A percentile compares a stretch with the other conserved stretches of the same genome.
Evolutionary conservation across 768 basidiomycete species (phyloP).

Genomic region (Asterophora parasitica): DNA sequence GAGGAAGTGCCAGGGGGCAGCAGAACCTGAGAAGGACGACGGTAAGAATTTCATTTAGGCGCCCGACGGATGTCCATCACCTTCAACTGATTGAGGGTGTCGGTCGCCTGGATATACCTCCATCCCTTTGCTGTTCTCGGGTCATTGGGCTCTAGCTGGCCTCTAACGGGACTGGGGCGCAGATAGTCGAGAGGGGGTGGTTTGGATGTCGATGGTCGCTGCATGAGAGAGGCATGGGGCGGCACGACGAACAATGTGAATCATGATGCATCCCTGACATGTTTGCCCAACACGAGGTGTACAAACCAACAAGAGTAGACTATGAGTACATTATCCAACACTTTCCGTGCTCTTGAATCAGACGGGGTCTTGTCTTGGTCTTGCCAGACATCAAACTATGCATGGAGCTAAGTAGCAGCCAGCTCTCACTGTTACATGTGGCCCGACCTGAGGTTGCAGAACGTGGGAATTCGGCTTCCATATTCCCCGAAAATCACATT

Average conservation of each 20-base stretch:
- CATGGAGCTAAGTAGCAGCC: background rate
- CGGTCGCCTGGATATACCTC: slow-evolving; percentile 72
- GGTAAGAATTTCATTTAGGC: slow-evolving; percentile 3
- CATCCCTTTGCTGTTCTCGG: slow-evolving; percentile 51
- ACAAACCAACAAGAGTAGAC: slow-evolving; percentile 3
- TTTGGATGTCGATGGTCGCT: slow-evolving; percentile 11
- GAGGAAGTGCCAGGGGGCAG: slow-evolving; percentile 63
- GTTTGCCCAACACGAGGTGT: slow-evolving; percentile 12
- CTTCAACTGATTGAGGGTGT: slow-evolving; percentile 73
- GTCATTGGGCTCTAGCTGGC: slow-evolving; percentile 70
- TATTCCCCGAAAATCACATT: slow-evolving; percentile 19
- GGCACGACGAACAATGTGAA: slow-evolving; percentile 6
- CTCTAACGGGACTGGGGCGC: slow-evolving; percentile 63
- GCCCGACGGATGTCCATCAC: slow-evolving; percentile 26
- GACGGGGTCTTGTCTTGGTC: too few species aligned
- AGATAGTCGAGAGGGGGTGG: slow-evolving; percentile 45
- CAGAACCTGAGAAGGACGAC: slow-evolving; percentile 44
- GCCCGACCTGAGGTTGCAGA: too few species aligned
- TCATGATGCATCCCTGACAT: slow-evolving; percentile 12
- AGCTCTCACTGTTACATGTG: too few species aligned
- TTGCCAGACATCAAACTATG: background rate
- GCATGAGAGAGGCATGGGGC: slow-evolving; percentile 10
- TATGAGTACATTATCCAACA: background rate
- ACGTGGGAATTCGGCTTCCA: slow-evolving; percentile 9
- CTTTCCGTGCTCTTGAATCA: background rate